Evolutionary conservation across 306 rosid species (phyloP).

Genomic region (Citrullus mucosospermus): DNA sequence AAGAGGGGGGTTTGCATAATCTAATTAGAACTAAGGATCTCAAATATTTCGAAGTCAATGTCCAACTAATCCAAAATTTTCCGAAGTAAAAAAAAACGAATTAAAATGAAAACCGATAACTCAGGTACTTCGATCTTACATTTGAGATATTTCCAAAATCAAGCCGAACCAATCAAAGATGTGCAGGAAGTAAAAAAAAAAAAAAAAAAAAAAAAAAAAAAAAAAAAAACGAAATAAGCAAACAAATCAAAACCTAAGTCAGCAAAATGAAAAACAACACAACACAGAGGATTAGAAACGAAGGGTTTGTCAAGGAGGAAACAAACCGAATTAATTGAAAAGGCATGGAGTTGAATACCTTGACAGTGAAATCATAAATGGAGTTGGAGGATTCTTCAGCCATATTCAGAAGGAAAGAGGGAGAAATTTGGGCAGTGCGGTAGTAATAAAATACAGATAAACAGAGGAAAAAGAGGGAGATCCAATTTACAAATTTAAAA

Average conservation of each 20-base stretch:
- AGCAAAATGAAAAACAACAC: neutral
- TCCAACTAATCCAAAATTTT: neutral
- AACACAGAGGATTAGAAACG: too few species aligned
- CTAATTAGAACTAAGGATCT: neutral
- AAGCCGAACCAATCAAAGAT: neutral
- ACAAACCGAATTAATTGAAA: neutral
- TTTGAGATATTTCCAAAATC: neutral
- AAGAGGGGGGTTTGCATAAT: neutral
- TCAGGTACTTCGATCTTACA: neutral
- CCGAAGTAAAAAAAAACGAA: neutral
- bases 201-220: too few species aligned
- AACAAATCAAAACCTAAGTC: neutral
- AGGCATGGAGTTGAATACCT: slow-evolving; percentile 21
- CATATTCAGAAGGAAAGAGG: slow-evolving; percentile 25
- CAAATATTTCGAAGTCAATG: neutral
- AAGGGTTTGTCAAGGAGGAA: too few species aligned
- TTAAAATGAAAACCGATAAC: neutral
- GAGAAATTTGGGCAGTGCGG: neutral
- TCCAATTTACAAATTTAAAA: slow-evolving; percentile 24
- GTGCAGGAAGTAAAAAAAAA: too few species aligned
- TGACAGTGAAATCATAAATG: slow-evolving; percentile 67
- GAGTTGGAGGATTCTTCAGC: slow-evolving; percentile 49
- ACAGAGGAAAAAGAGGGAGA: slow-evolving; percentile 25
- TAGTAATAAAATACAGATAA: neutral
- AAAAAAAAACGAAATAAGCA: neutral